Conservation (phyloP, 2,329 filamentous ascomycete genomes). For the Coniochaeta prunicola region DNA sequence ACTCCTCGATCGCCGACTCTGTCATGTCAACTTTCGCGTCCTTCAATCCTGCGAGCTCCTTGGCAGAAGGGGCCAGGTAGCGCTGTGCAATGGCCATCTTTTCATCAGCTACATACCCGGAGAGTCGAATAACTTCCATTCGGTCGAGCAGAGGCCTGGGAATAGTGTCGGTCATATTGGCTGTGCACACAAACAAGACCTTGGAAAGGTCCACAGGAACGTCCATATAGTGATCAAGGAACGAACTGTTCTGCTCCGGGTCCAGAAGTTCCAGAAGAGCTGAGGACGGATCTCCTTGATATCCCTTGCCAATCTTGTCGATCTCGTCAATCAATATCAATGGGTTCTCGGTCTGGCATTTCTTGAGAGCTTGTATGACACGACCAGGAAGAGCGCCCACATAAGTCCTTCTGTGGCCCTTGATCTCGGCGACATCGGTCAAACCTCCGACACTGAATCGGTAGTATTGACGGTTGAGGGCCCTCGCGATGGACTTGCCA, state of each 20-base stretch:
- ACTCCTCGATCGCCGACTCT: conserved; percentile 83
- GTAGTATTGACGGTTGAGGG: conserved; percentile 94
- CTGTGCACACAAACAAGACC: conserved; percentile 96
- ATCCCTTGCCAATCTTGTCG: conserved; percentile 94
- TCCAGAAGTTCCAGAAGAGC: conserved; percentile 90
- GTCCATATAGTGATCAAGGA: conserved; percentile 98
- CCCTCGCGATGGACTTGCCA: conserved; percentile 93
- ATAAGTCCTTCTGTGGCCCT: conserved; percentile 92
- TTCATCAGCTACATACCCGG: conserved; percentile 94
- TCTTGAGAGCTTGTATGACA: conserved; percentile 97
- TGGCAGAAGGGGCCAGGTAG: conserved; percentile 90
- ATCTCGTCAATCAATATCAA: conserved; percentile 95
- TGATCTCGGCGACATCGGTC: conserved; percentile 97
- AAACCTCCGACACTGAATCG: conserved; percentile 95
- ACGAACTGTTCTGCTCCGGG: conserved; percentile 94
- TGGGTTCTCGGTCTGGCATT: conserved; percentile 97
- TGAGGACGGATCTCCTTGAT: conserved; percentile 93
- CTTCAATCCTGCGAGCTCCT: conserved; percentile 84
- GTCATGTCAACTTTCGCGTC: conserved; percentile 83
- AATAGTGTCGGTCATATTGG: conserved; percentile 98
- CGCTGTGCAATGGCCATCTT: conserved; percentile 97
- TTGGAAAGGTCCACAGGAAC: conserved; percentile 96
- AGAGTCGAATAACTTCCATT: conserved; percentile 96
- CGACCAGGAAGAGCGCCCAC: conserved; percentile 92
- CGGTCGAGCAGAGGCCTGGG: conserved; percentile 87